Percentiles rank a stretch among this genome's conserved stretches.
phyloP scores from a whole-genome alignment of 495 filamentous ascomycete genomes.

The Evansstolkia leycettana region DNA sequence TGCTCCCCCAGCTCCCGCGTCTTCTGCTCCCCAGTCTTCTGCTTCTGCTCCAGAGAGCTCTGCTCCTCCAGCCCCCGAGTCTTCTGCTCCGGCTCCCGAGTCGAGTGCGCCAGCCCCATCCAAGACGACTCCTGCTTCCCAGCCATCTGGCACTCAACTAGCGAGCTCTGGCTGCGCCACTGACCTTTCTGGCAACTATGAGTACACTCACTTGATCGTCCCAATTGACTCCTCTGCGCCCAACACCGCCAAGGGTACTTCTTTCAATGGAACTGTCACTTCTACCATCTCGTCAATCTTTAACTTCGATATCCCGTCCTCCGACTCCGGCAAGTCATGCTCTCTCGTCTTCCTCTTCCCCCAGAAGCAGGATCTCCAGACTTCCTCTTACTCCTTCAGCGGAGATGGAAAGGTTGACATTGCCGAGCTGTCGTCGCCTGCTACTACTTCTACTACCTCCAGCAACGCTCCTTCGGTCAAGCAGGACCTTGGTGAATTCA shows the following conservation, averaged over 20 bases:
- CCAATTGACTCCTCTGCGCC: conserved; percentile 47
- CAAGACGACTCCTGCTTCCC: not conserved
- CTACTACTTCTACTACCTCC: conserved; percentile 32
- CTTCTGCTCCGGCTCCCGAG: not conserved
- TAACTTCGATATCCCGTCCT: conserved; percentile 54
- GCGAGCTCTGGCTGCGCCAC: conserved; percentile 32
- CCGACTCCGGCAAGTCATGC: conserved; percentile 45
- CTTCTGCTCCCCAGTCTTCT: not conserved
- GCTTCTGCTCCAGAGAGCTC: not conserved
- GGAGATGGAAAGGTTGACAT: conserved; percentile 48
- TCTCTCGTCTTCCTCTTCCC: conserved; percentile 57
- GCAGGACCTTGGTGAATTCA: conserved; percentile 31
- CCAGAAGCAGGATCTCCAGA: conserved; percentile 32
- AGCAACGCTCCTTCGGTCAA: conserved; percentile 34
- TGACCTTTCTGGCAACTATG: conserved; percentile 36
- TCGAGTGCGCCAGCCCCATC: not conserved
- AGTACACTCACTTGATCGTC: conserved; percentile 57
- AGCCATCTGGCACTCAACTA: conserved; percentile 5
- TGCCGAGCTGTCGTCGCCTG: conserved; percentile 27
- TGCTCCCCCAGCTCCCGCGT: conserved; percentile 1
- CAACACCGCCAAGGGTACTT: conserved; percentile 36
- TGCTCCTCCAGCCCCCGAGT: too few species aligned
- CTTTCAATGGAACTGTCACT: conserved; percentile 41
- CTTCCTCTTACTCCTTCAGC: conserved; percentile 43
- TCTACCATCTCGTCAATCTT: conserved; percentile 47